Conservation (phyloP, 768 basidiomycete species). For the Termitomyces sp. region DNA sequence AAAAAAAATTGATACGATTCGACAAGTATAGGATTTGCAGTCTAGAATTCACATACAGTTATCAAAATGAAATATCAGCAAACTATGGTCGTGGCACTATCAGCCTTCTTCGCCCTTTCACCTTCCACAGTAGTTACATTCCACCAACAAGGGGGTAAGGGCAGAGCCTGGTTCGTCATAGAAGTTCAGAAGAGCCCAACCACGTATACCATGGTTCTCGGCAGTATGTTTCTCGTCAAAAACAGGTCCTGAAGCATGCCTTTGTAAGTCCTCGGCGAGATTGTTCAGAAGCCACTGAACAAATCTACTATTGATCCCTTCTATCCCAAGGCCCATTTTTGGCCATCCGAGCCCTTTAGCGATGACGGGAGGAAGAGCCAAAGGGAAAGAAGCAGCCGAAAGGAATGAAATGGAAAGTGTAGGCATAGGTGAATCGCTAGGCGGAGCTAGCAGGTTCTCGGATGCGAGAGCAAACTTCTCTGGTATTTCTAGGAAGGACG, state of each 20-base stretch:
- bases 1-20: no score
- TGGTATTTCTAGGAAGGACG: slow-evolving; percentile 74
- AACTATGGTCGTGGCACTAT: background rate
- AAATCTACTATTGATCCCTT: slow-evolving; percentile 79
- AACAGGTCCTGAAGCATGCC: slow-evolving; percentile 2
- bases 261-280: slow-evolving; percentile 26
- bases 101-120: slow-evolving; percentile 18
- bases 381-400: slow-evolving; percentile 76
- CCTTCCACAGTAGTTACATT: slow-evolving; percentile 66
- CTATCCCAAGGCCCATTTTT: slow-evolving; percentile 66
- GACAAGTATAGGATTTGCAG: no score
- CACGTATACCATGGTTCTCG: slow-evolving; percentile 49
- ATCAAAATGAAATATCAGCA: no score
- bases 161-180: slow-evolving; percentile 53
- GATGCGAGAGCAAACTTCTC: slow-evolving; percentile 53
- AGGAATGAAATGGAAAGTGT: slow-evolving; percentile 72
- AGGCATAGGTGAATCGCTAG: slow-evolving; percentile 26
- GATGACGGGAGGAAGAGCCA: slow-evolving; percentile 71
- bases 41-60: background rate
- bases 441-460: slow-evolving; percentile 27
- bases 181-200: slow-evolving; percentile 77
- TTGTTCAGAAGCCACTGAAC: slow-evolving; percentile 64
- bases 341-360: slow-evolving; percentile 88
- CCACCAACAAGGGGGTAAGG: slow-evolving; percentile 63
- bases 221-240: slow-evolving; percentile 11